Percentiles rank a stretch among this genome's conserved stretches.
Conservation (phyloP, 371 early-diverging fungal genomes). For the Apophysomyces trapeziformis region DNA sequence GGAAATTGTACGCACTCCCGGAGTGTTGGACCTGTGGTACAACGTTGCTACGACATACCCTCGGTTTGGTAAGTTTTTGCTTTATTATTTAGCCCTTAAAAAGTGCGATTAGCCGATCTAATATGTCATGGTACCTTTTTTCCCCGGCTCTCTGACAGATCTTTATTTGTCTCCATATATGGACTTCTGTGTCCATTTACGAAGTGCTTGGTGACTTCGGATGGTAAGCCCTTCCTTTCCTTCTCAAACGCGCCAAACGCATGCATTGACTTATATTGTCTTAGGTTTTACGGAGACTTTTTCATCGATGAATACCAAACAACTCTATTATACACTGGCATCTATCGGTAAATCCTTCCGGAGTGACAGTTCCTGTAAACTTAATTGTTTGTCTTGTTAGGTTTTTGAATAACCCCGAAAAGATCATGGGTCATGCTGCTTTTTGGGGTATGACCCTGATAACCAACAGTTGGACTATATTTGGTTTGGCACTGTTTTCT, state of each 20-base stretch:
- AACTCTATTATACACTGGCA: conserved; percentile 78
- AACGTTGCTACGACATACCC: conserved; percentile 72
- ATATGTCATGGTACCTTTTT: no score
- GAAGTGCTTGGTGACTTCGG: conserved; percentile 91
- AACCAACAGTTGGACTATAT: conserved; percentile 76
- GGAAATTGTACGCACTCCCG: conserved; percentile 75
- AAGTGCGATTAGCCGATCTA: no score
- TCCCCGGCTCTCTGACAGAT: conserved; percentile 33
- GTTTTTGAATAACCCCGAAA: conserved; percentile 89
- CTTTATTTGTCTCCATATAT: conserved; percentile 82
- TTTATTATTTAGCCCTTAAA: no score
- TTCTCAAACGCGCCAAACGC: no score
- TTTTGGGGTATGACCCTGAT: conserved; percentile 91
- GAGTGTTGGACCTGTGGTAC: conserved; percentile 72
- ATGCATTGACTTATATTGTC: not conserved
- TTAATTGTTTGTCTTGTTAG: conserved; percentile 23
- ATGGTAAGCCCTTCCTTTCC: conserved; percentile 49
- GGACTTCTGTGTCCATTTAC: conserved; percentile 85
- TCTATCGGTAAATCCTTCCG: conserved; percentile 66
- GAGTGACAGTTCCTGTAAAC: not conserved
- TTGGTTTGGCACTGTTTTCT: conserved; percentile 80
- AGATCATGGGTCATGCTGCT: conserved; percentile 86
- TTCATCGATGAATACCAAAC: conserved; percentile 73
- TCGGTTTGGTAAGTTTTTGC: conserved; percentile 55
- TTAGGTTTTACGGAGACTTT: conserved; percentile 80